phyloP scores from a whole-genome alignment of 176 grass and related monocot species.

The Oryza glaberrima region DNA sequence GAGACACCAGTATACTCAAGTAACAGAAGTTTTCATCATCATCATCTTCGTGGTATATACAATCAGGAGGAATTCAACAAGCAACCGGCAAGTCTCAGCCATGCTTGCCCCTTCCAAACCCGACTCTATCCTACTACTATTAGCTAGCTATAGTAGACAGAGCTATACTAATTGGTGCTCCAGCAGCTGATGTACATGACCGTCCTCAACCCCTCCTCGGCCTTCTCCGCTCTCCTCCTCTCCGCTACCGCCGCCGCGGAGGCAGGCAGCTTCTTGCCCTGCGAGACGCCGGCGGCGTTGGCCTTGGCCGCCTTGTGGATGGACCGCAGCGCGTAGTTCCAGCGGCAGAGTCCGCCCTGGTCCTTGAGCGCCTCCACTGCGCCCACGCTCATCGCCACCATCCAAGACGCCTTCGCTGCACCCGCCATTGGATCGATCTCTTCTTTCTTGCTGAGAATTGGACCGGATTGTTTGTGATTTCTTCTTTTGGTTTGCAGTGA shows the following conservation, averaged over 20 bases:
- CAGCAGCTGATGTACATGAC: conserved; percentile 78
- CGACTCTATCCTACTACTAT: neutral
- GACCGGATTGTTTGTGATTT: neutral
- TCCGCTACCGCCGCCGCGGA: conserved; percentile 17
- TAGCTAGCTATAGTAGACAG: neutral
- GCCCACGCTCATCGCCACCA: conserved; percentile 59
- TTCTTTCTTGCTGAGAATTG: neutral
- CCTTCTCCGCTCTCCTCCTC: conserved; percentile 29
- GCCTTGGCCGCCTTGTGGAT: conserved; percentile 47
- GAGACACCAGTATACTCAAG: neutral
- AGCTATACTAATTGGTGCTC: conserved; percentile 48
- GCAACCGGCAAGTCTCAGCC: too few relatives aligned
- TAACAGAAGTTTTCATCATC: neutral
- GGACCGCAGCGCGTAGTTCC: conserved; percentile 65
- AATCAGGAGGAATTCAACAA: neutral
- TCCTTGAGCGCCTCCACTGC: conserved; percentile 79
- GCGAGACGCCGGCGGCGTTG: conserved; percentile 26
- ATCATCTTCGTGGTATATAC: neutral
- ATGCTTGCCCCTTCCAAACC: neutral
- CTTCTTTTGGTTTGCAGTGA: neutral
- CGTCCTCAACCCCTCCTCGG: conserved; percentile 62
- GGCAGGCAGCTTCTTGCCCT: conserved; percentile 7
- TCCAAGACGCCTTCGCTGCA: conserved; percentile 55
- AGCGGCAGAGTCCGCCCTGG: conserved; percentile 65
- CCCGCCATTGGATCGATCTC: conserved; percentile 33